A percentile compares a stretch with the other conserved stretches of the same genome.
These are phyloP conservation scores for Trypanosoma brucei DNA, from an alignment of 208 protist genomes.

Conservation along the genomic window DNA sequence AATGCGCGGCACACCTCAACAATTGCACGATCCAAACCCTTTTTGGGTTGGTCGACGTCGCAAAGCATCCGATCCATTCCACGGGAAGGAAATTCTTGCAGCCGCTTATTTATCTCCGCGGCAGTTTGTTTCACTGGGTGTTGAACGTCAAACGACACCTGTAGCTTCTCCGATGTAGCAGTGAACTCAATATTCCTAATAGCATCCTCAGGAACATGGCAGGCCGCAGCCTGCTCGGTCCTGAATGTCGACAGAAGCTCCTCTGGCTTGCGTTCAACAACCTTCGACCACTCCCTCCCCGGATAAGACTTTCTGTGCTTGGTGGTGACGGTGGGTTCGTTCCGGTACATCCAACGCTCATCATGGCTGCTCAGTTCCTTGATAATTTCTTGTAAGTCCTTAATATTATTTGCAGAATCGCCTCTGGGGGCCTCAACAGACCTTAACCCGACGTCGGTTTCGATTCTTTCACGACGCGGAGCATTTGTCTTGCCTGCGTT, in stretches of 20 bases:
- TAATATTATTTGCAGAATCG: constrained; percentile 3
- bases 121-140: constrained; percentile 29
- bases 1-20: constrained; percentile 38
- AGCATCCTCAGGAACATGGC: constrained; percentile 30
- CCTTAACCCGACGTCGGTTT: neutral
- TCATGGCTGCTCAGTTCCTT: constrained; percentile 32
- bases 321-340: constrained; percentile 26
- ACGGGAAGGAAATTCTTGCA: constrained; percentile 31
- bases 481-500: neutral
- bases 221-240: constrained; percentile 30
- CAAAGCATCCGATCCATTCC: constrained; percentile 36
- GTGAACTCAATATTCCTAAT: constrained; percentile 30
- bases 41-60: constrained; percentile 30
- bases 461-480: neutral
- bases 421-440: neutral
- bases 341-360: constrained; percentile 30
- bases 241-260: constrained; percentile 33
- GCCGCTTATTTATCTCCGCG: constrained; percentile 21
- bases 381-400: constrained; percentile 29
- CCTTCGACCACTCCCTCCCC: constrained; percentile 28
- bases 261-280: constrained; percentile 35
- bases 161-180: constrained; percentile 10
- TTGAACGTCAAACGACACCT: constrained; percentile 30
- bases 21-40: constrained; percentile 37
- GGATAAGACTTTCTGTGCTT: constrained; percentile 26